These are phyloP conservation scores for Warburgia ugandensis DNA, from an alignment of 164 flowering plant genomes.

Conservation along the genomic window DNA sequence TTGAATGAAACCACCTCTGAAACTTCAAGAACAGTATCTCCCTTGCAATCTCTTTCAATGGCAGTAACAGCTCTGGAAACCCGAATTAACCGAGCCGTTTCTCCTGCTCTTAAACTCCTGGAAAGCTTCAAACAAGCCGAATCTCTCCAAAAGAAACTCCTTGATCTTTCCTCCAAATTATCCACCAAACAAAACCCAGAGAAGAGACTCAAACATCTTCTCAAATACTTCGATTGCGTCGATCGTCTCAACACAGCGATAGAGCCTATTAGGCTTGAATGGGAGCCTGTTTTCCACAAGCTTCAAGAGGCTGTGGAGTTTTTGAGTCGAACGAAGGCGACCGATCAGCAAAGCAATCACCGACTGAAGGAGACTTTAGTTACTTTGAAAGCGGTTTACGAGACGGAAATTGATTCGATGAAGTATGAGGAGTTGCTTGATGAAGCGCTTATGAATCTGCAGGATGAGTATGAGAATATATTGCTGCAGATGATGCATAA, in stretches of 20 bases:
- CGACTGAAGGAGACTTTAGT: slow-evolving; percentile 46
- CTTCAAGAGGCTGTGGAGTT: slow-evolving; percentile 78
- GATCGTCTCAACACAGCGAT: slow-evolving; percentile 36
- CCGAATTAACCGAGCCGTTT: slow-evolving; percentile 54
- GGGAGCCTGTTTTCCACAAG: slow-evolving; percentile 58
- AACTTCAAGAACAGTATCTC: slow-evolving; percentile 38
- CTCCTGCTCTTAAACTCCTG: slow-evolving; percentile 52
- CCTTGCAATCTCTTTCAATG: slow-evolving; percentile 51
- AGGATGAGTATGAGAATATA: slow-evolving; percentile 44
- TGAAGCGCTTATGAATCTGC: slow-evolving; percentile 31
- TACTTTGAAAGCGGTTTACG: slow-evolving; percentile 50
- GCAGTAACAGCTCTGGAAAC: slow-evolving; percentile 56
- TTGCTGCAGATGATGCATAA: slow-evolving; percentile 41
- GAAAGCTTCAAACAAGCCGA: slow-evolving; percentile 46
- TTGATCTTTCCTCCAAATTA: slow-evolving; percentile 28
- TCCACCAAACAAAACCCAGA: slow-evolving; percentile 14
- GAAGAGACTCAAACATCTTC: slow-evolving; percentile 28
- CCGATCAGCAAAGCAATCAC: slow-evolving; percentile 41
- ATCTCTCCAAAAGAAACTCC: slow-evolving; percentile 42
- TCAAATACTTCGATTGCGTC: slow-evolving; percentile 42
- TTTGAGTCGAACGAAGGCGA: slow-evolving; percentile 64
- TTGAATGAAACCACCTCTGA: slow-evolving; percentile 26
- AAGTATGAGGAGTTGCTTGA: slow-evolving; percentile 64
- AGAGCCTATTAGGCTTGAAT: slow-evolving; percentile 28
- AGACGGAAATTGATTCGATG: slow-evolving; percentile 58